phyloP scores from a whole-genome alignment of 176 grass and related monocot species.

The Juncus inflexus region DNA sequence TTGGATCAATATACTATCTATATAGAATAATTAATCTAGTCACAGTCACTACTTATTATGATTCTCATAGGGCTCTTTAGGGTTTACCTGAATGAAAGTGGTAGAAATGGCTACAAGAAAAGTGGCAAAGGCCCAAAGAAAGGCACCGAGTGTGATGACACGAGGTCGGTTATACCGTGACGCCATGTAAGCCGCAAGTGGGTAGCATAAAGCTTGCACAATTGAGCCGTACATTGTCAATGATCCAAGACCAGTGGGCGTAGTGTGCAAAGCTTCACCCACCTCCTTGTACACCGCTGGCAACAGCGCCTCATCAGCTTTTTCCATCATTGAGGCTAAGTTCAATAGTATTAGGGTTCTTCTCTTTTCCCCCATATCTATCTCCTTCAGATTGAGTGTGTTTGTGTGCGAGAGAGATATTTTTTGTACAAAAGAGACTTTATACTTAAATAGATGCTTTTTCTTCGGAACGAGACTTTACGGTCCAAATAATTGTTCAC shows the following conservation, averaged over 20 bases:
- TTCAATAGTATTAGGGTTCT: constrained; percentile 67
- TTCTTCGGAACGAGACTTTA: no score
- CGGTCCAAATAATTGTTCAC: no score
- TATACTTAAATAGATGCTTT: no score
- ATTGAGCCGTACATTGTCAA: constrained; percentile 72
- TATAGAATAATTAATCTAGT: neutral
- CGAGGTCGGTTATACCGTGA: constrained; percentile 56
- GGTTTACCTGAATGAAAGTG: constrained; percentile 59
- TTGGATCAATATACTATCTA: neutral
- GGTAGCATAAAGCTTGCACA: constrained; percentile 84
- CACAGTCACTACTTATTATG: no score
- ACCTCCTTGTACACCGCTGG: constrained; percentile 91
- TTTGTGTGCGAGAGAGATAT: neutral
- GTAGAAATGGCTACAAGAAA: constrained; percentile 75
- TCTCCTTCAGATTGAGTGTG: constrained; percentile 19
- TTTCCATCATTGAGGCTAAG: constrained; percentile 86
- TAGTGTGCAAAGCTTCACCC: constrained; percentile 50
- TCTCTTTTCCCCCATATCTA: constrained; percentile 28
- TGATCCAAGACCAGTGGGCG: constrained; percentile 61
- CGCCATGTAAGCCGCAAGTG: constrained; percentile 66
- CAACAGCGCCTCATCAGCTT: constrained; percentile 78
- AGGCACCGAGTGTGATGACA: constrained; percentile 64
- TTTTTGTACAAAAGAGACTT: neutral
- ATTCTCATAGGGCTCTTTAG: neutral
- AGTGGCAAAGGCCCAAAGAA: constrained; percentile 82